These are phyloP conservation scores for Lactarius trivialis DNA, from an alignment of 768 basidiomycete genomes.

Conservation along the genomic window DNA sequence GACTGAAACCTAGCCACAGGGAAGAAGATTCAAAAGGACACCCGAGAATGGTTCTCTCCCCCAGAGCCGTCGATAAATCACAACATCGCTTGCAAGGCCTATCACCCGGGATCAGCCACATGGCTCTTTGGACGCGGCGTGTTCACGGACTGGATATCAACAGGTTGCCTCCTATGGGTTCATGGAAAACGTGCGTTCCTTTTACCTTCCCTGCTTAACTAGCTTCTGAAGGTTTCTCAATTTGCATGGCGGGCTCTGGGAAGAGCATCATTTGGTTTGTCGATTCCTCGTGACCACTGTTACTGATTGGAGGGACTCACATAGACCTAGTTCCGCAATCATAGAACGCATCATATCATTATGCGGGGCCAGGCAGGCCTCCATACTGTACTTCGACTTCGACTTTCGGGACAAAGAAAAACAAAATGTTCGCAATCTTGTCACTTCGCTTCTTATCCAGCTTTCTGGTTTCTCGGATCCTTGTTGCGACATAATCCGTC, in stretches of 20 bases:
- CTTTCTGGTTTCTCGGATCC: background rate
- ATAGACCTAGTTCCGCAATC: background rate
- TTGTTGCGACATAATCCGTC: background rate
- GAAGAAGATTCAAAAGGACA: background rate
- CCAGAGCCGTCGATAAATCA: slow-evolving; percentile 5
- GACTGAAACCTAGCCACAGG: background rate
- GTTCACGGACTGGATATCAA: background rate
- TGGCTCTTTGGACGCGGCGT: background rate
- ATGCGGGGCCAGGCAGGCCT: background rate
- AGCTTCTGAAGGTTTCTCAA: background rate
- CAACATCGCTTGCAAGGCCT: background rate
- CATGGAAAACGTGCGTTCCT: background rate
- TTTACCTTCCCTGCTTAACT: background rate
- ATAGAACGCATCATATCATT: background rate
- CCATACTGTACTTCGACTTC: background rate
- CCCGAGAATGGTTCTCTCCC: background rate
- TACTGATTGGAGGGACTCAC: background rate
- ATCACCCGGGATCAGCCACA: background rate
- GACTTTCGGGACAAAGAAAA: background rate
- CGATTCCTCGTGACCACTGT: background rate
- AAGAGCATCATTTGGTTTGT: background rate
- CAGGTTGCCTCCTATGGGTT: background rate
- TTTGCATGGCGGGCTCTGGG: background rate
- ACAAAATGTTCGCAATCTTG: background rate
- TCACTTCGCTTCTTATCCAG: background rate